phyloP scores from a whole-genome alignment of 768 basidiomycete genomes.

The Leccinum subgranulosum region DNA sequence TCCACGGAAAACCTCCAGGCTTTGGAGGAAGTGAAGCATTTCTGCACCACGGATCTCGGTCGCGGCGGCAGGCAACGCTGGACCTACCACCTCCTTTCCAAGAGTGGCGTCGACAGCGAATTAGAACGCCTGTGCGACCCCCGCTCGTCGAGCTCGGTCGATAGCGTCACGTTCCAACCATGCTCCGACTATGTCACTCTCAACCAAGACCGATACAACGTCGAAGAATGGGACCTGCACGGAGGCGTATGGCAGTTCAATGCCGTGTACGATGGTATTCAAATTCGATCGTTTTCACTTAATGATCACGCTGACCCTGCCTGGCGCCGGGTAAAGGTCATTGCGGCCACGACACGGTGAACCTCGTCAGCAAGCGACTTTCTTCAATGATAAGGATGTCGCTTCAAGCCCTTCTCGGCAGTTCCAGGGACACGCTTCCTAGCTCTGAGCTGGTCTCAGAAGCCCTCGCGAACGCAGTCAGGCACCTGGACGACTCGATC shows the following conservation, averaged over 20 bases:
- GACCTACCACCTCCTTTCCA: slow-evolving; percentile 49
- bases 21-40: slow-evolving; percentile 51
- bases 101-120: slow-evolving; percentile 39
- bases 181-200: slow-evolving; percentile 33
- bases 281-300: background rate
- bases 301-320: slow-evolving; percentile 20
- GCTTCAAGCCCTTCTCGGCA: slow-evolving; percentile 35
- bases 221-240: slow-evolving; percentile 40
- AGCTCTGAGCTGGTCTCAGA: slow-evolving; percentile 37
- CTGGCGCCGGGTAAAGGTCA: slow-evolving; percentile 35
- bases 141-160: slow-evolving; percentile 30
- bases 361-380: slow-evolving; percentile 39
- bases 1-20: slow-evolving; percentile 47
- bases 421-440: slow-evolving; percentile 17
- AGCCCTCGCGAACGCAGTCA: slow-evolving; percentile 37
- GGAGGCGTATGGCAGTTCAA: slow-evolving; percentile 43
- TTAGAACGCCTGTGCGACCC: slow-evolving; percentile 38
- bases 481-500: slow-evolving; percentile 41
- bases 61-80: slow-evolving; percentile 48
- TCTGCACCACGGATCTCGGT: slow-evolving; percentile 52
- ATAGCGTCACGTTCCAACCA: slow-evolving; percentile 44
- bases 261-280: slow-evolving; percentile 44
- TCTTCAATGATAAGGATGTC: slow-evolving; percentile 39
- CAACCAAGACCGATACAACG: slow-evolving; percentile 41
- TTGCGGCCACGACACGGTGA: slow-evolving; percentile 46